phyloP scores from a whole-genome alignment of 352 stramenopile genomes.

The Phytophthora hybrid region DNA sequence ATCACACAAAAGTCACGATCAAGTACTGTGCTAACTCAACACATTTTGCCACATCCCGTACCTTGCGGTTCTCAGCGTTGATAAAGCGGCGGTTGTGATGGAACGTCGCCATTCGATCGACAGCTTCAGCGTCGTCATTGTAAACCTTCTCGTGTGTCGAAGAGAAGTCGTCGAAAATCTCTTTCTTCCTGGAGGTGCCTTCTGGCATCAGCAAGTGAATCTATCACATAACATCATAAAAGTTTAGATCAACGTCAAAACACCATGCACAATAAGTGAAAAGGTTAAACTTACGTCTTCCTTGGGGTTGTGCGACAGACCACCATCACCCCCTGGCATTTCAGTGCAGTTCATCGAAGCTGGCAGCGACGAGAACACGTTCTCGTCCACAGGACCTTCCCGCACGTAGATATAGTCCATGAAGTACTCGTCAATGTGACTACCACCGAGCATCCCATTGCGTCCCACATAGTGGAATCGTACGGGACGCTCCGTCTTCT shows the following conservation, averaged over 20 bases:
- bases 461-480: conserved; percentile 89
- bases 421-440: conserved; percentile 92
- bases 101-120: conserved; percentile 70
- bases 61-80: conserved; percentile 87
- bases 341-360: conserved; percentile 87
- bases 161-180: conserved; percentile 79
- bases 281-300: conserved; percentile 60
- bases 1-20: too few relatives aligned
- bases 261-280: conserved; percentile 7
- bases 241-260: background rate
- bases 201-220: conserved; percentile 88
- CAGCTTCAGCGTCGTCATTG: conserved; percentile 48
- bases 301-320: conserved; percentile 60
- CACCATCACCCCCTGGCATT: conserved; percentile 53
- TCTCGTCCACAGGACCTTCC: conserved; percentile 64
- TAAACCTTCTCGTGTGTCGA: conserved; percentile 70
- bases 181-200: conserved; percentile 58
- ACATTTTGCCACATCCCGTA: conserved; percentile 17
- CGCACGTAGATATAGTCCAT: conserved; percentile 91
- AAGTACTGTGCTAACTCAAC: background rate
- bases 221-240: conserved; percentile 37
- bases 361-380: conserved; percentile 77
- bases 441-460: conserved; percentile 86
- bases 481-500: conserved; percentile 75
- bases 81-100: conserved; percentile 89